Conservation (phyloP, 805 yeast species). For the Candida piceae region DNA sequence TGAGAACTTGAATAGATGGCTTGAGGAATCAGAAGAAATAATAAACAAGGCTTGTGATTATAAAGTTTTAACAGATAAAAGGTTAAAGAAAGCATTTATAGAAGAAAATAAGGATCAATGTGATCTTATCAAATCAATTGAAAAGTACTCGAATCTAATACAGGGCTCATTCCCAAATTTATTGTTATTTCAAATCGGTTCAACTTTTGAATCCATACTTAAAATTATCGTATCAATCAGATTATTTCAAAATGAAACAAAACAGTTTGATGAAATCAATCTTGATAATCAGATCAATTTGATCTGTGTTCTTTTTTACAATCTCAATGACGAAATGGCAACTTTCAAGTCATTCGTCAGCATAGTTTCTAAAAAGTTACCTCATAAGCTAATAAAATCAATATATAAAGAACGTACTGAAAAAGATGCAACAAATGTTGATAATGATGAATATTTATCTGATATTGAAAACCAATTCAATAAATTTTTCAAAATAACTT, state of each 20-base stretch:
- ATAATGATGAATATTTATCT: slow-evolving; percentile 23
- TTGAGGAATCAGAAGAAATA: slow-evolving; percentile 16
- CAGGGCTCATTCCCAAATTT: slow-evolving; percentile 26
- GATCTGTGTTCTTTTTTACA: slow-evolving; percentile 23
- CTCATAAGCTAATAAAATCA: slow-evolving; percentile 11
- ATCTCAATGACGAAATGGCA: slow-evolving; percentile 17
- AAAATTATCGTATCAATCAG: slow-evolving; percentile 20
- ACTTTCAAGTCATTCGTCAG: slow-evolving; percentile 24
- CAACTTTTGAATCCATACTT: slow-evolving; percentile 25
- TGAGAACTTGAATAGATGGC: slow-evolving; percentile 8
- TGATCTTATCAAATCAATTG: slow-evolving; percentile 17
- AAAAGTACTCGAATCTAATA: slow-evolving; percentile 18
- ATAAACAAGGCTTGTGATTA: slow-evolving; percentile 28
- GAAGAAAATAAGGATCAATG: slow-evolving; percentile 8
- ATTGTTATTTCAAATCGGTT: slow-evolving; percentile 26
- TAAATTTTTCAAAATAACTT: slow-evolving; percentile 38
- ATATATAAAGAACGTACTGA: slow-evolving; percentile 3
- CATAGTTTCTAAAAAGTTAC: slow-evolving; percentile 24
- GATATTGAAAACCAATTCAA: slow-evolving; percentile 43
- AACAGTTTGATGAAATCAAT: slow-evolving; percentile 7
- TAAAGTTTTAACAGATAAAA: slow-evolving; percentile 17
- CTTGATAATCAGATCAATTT: slow-evolving; percentile 17
- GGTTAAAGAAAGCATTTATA: slow-evolving; percentile 11
- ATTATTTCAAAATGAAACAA: slow-evolving; percentile 9
- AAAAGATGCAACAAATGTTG: slow-evolving; percentile 2